Percentiles rank a stretch among this genome's conserved stretches.
These are phyloP conservation scores for Astragalus glycyphyllos DNA, from an alignment of 306 rosid species.

Conservation along the genomic window DNA sequence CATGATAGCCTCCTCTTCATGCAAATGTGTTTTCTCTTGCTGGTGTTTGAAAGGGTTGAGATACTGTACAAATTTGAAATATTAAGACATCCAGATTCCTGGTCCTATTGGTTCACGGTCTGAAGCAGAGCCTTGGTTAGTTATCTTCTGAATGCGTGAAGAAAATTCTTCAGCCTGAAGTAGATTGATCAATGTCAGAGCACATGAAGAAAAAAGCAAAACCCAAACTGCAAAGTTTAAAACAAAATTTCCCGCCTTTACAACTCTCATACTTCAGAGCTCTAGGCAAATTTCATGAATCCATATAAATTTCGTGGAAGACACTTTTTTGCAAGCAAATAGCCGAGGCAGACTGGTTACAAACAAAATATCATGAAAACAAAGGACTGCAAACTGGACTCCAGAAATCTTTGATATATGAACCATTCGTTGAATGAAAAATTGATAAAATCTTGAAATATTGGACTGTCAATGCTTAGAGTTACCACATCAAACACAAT, in stretches of 20 bases:
- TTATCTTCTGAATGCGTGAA: constrained; percentile 82
- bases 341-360: too few relatives aligned
- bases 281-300: too few relatives aligned
- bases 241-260: not conserved
- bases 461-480: too few relatives aligned
- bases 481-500: not conserved
- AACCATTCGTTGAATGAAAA: too few relatives aligned
- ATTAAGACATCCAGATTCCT: constrained; percentile 70
- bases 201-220: constrained; percentile 10
- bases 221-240: not conserved
- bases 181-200: constrained; percentile 42
- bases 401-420: too few relatives aligned
- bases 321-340: too few relatives aligned
- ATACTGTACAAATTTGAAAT: constrained; percentile 22
- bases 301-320: too few relatives aligned
- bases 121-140: constrained; percentile 73
- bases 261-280: not conserved
- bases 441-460: too few relatives aligned
- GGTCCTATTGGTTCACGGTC: constrained; percentile 65
- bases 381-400: too few relatives aligned
- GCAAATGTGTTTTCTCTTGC: constrained; percentile 11
- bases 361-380: too few relatives aligned
- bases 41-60: constrained; percentile 11
- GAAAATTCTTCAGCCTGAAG: constrained; percentile 92
- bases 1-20: constrained; percentile 1